phyloP scores from a whole-genome alignment of 2,329 filamentous ascomycete species.

The Cercospora brassicicola region DNA sequence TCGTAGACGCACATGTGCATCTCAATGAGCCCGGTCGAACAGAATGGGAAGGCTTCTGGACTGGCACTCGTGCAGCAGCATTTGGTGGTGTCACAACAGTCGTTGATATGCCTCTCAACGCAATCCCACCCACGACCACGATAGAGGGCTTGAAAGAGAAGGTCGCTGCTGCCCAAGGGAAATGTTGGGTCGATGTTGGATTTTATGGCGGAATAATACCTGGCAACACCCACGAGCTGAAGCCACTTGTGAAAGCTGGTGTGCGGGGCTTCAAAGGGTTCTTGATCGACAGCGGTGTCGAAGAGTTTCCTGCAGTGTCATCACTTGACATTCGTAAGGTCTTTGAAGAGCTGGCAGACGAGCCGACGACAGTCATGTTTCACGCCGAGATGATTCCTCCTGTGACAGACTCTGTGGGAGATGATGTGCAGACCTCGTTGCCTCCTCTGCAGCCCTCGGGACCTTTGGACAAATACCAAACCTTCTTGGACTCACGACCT shows the following conservation, averaged over 20 bases:
- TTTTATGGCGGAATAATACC: slow-evolving; percentile 96
- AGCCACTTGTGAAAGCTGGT: slow-evolving; percentile 77
- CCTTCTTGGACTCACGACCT: slow-evolving; percentile 88
- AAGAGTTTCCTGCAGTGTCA: slow-evolving; percentile 92
- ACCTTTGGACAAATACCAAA: slow-evolving; percentile 74
- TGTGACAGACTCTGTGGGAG: slow-evolving; percentile 74
- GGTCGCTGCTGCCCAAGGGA: slow-evolving; percentile 74
- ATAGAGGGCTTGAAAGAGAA: slow-evolving; percentile 80
- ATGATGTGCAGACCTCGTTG: slow-evolving; percentile 66
- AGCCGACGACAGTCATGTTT: slow-evolving; percentile 94
- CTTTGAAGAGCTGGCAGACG: slow-evolving; percentile 75
- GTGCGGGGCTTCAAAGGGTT: slow-evolving; percentile 98
- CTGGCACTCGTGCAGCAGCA: slow-evolving; percentile 87
- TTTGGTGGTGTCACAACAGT: slow-evolving; percentile 96
- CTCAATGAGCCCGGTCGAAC: slow-evolving; percentile 95
- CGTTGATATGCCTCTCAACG: slow-evolving; percentile 96
- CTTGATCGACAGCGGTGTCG: slow-evolving; percentile 92
- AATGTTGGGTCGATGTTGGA: slow-evolving; percentile 98
- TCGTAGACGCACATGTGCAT: slow-evolving; percentile 97
- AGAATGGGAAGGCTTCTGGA: slow-evolving; percentile 98
- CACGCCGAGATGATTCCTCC: slow-evolving; percentile 98
- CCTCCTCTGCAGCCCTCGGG: slow-evolving; percentile 71
- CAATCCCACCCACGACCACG: slow-evolving; percentile 93
- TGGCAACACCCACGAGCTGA: slow-evolving; percentile 77
- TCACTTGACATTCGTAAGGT: slow-evolving; percentile 74